Percentiles rank a stretch among this genome's conserved stretches.
Conservation (phyloP, 495 filamentous ascomycete species). For the Neurospora terricola region DNA sequence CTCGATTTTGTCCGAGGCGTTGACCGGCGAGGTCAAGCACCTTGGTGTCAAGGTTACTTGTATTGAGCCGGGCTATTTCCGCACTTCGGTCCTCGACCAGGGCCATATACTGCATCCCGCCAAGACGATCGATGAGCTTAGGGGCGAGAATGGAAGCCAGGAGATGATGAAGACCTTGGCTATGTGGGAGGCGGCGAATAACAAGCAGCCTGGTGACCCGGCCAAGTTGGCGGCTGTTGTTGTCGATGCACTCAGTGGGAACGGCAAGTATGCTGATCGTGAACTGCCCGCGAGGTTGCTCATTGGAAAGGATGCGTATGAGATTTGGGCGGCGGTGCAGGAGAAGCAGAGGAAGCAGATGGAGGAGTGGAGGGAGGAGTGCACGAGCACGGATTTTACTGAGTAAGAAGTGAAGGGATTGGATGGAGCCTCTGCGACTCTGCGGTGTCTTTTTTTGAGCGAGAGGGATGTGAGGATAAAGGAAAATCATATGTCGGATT, state of each 20-base stretch:
- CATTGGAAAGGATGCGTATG: background rate
- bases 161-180: background rate
- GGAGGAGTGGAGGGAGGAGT: background rate
- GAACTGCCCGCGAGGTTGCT: background rate
- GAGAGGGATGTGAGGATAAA: background rate
- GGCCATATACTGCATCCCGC: background rate
- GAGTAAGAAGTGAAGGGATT: background rate
- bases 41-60: slow-evolving; percentile 37
- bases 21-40: slow-evolving; percentile 31
- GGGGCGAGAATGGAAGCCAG: background rate
- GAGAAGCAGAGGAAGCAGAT: background rate
- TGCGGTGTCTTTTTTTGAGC: no score
- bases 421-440: no score
- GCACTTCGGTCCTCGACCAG: slow-evolving; percentile 33
- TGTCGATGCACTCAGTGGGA: background rate
- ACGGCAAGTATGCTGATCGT: background rate
- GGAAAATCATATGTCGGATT: background rate
- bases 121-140: background rate
- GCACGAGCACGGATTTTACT: background rate
- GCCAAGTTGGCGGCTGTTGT: background rate
- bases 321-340: background rate
- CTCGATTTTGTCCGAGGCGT: slow-evolving; percentile 21
- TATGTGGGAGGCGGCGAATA: background rate
- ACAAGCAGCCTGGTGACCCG: background rate
- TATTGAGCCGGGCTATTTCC: slow-evolving; percentile 43